phyloP scores from a whole-genome alignment of 768 basidiomycete genomes.

The Termitomyces sp. region DNA sequence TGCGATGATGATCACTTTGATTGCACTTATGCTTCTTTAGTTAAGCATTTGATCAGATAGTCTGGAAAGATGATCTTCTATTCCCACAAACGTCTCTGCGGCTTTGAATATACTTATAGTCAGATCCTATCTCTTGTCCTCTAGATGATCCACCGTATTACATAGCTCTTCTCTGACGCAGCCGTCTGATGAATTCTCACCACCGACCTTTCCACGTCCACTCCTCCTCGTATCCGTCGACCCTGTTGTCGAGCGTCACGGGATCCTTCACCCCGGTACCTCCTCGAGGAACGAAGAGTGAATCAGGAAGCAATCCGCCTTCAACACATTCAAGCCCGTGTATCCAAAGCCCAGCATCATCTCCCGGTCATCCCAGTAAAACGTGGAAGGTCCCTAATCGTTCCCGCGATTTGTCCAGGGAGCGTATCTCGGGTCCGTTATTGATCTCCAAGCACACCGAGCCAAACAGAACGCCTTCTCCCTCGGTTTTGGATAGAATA shows the following conservation, averaged over 20 bases:
- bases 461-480: not conserved
- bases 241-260: not conserved
- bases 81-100: not conserved
- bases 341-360: not conserved
- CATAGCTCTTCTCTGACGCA: too few species aligned
- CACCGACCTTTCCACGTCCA: not conserved
- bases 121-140: not conserved
- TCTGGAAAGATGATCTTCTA: not conserved
- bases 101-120: not conserved
- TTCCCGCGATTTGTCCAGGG: conserved; percentile 1
- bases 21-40: not conserved
- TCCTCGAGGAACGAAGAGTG: not conserved
- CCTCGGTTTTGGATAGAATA: not conserved
- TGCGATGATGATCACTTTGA: not conserved
- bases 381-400: not conserved
- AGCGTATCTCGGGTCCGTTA: not conserved
- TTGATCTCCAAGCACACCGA: not conserved
- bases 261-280: not conserved
- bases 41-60: not conserved
- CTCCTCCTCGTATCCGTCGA: conserved; percentile 6
- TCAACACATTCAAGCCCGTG: conserved; percentile 2
- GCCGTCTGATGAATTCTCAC: not conserved
- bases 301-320: not conserved
- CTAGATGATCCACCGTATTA: not conserved
- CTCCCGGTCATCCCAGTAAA: not conserved